Base-by-base conservation (phyloP, 352 stramenopile species). In the Sclerospora graminicola region DNA sequence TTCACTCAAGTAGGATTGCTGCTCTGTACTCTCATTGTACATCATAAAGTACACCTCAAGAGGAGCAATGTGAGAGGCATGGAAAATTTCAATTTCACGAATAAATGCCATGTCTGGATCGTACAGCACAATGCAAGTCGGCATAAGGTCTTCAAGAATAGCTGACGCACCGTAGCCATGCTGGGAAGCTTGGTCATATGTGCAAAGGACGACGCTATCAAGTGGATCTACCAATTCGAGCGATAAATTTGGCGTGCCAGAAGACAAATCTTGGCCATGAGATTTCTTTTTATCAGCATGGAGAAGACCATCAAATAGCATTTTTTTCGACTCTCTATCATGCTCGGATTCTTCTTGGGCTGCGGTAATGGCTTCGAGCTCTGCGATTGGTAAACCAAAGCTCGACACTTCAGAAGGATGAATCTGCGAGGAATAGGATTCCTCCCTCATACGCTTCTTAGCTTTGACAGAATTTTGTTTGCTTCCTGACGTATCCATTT, bases 21-120 rank as follows among this genome's bases (percentile, higher is more conserved):
- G 84, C 61, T 98, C 95, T 3, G 91, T 89, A 61, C 87, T 97
- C 40, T 97, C 83, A 48, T 97, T 80, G 66, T 98, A 98, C 38
- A 97, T 70, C 58, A 98, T 85, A 42, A 98, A 98, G 54, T 97
- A 98, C 16, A 98, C 83, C 47, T 91, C 67, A 5, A 96, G 51
- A 6, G 69, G 45, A 8, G 47, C 46, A 38, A 48, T 29, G 14
- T 68, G 66, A 16, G 46, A 66, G 10, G 85, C 85, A 43, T 95
- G 72, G 38, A 97, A 96, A 9, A 98, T 80, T 53, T 98, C 95
- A 24, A 98, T 58, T 51, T 96, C 78, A 35, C 95, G 87, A 53
- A 98, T 90, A 44, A 98, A 97, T 31, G 70, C 69, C 45, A 96
- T 74, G 56, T 98, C 89, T 13, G 89, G 88, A 26, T 98, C 94